These are phyloP conservation scores for Beauveria sp. DNA, from an alignment of 2,329 filamentous ascomycete genomes.

Conservation along the genomic window DNA sequence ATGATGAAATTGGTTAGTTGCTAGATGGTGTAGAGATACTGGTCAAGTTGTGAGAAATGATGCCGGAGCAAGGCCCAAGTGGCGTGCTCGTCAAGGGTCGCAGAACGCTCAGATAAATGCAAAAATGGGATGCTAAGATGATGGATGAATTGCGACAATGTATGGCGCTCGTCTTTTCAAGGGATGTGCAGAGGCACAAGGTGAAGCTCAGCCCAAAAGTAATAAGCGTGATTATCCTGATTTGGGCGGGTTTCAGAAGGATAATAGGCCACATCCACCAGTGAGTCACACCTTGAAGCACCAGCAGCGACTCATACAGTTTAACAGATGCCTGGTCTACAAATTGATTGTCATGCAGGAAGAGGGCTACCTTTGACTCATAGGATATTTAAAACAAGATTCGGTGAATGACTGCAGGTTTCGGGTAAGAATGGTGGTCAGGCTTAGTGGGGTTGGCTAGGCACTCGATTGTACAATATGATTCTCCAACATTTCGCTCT, in stretches of 20 bases:
- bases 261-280: not conserved
- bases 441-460: no score
- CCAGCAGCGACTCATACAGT: not conserved
- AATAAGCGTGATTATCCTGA: not conserved
- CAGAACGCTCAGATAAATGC: not conserved
- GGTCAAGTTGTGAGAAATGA: not conserved
- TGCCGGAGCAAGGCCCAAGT: not conserved
- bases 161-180: not conserved
- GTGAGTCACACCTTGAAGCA: constrained; percentile 5
- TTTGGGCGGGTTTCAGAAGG: no score
- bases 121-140: not conserved
- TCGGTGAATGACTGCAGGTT: no score
- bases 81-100: not conserved
- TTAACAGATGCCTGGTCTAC: not conserved
- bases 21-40: not conserved
- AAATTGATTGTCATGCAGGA: not conserved
- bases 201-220: not conserved
- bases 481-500: no score
- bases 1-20: not conserved
- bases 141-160: not conserved
- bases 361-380: not conserved
- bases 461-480: no score
- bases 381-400: not conserved
- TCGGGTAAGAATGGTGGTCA: no score
- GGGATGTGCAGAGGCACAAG: not conserved